These are phyloP conservation scores for Martiniozyma abietophila DNA, from an alignment of 805 yeast species.

Conservation along the genomic window DNA sequence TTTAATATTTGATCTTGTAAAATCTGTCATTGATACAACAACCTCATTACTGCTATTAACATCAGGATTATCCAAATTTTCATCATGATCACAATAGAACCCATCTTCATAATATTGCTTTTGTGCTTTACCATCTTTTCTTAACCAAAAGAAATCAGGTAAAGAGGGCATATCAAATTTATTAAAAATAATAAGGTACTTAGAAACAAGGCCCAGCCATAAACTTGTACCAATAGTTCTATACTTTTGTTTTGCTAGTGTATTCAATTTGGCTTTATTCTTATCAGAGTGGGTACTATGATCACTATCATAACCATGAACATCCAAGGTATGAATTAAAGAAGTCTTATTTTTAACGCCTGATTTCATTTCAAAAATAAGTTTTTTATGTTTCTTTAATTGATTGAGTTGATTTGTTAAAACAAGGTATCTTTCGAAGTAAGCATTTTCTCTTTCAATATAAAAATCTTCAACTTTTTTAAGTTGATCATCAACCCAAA, in stretches of 20 bases:
- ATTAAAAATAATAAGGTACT: conserved; percentile 22
- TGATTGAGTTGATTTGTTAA: conserved; percentile 63
- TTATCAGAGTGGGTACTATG: background rate
- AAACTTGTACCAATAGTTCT: conserved; percentile 2
- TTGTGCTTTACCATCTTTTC: conserved; percentile 20
- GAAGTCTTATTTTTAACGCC: background rate
- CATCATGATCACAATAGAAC: conserved; percentile 16
- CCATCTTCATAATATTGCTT: conserved; percentile 27
- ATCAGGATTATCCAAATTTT: conserved; percentile 9
- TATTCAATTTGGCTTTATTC: background rate
- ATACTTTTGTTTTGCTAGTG: background rate
- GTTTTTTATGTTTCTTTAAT: conserved; percentile 43
- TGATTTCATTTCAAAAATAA: conserved; percentile 13
- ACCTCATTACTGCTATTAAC: background rate
- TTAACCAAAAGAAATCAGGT: conserved; percentile 29
- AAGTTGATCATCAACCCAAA: conserved; percentile 60
- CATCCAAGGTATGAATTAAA: no score
- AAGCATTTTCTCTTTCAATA: conserved; percentile 48
- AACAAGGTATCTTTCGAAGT: conserved; percentile 45
- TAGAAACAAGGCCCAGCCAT: no score
- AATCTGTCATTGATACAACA: no score
- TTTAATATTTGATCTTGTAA: background rate
- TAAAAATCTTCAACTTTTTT: conserved; percentile 53
- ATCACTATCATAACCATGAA: conserved; percentile 1
- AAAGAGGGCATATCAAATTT: conserved; percentile 34